phyloP scores from a whole-genome alignment of 352 stramenopile genomes.

The Pythium phragmitis region DNA sequence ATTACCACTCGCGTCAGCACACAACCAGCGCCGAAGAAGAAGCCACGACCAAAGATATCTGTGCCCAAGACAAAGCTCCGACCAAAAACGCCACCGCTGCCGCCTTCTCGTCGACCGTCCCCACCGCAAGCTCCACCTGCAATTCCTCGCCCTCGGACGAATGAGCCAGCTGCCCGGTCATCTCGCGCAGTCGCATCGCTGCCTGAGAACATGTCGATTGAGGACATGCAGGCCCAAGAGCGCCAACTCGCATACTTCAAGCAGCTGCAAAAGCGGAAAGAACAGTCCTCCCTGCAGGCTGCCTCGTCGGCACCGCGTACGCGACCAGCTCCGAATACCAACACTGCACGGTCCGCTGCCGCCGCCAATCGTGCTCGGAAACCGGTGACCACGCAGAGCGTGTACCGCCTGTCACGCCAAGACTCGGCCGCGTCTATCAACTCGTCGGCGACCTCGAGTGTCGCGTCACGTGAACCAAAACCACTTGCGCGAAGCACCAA shows the following conservation, averaged over 20 bases:
- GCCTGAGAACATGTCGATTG: slow-evolving; percentile 41
- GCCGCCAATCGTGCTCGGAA: slow-evolving; percentile 7
- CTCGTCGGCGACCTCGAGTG: background rate
- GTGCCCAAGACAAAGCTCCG: slow-evolving; percentile 2
- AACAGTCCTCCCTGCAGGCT: background rate
- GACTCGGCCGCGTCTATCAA: slow-evolving; percentile 6
- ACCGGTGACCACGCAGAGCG: slow-evolving; percentile 1
- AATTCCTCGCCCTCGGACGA: background rate
- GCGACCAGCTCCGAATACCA: background rate
- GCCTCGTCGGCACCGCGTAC: too few species aligned
- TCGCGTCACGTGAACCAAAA: slow-evolving; percentile 4
- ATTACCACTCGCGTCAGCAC: background rate
- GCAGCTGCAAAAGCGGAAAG: slow-evolving; percentile 29
- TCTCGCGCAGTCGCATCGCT: slow-evolving; percentile 24
- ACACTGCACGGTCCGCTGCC: background rate
- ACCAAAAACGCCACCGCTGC: background rate
- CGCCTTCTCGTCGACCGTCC: background rate
- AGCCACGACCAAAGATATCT: background rate
- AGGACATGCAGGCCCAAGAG: slow-evolving; percentile 54
- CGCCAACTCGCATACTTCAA: slow-evolving; percentile 42
- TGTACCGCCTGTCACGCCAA: slow-evolving; percentile 6
- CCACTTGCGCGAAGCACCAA: slow-evolving; percentile 1
- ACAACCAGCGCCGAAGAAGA: background rate
- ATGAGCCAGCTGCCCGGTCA: background rate
- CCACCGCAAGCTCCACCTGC: background rate